These are phyloP conservation scores for Erysimum cheiri DNA, from an alignment of 441 rosid genomes.

Conservation along the genomic window DNA sequence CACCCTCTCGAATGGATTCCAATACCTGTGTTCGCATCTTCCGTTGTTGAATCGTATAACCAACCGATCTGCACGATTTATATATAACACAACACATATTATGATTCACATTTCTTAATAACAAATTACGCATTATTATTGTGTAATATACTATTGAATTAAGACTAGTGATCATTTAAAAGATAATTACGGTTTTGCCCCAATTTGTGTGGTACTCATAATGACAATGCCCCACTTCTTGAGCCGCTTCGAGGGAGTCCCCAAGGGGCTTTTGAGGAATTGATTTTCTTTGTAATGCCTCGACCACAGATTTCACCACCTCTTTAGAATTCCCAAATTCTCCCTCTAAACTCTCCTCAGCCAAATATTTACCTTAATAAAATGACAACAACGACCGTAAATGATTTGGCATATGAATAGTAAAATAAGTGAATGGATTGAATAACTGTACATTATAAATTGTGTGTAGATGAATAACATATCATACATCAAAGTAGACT, in stretches of 20 bases:
- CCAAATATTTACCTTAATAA: conserved; percentile 40
- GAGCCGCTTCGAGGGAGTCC: conserved; percentile 43
- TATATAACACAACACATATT: background rate
- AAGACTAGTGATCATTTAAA: too few species aligned
- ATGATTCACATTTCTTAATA: background rate
- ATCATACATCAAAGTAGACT: too few species aligned
- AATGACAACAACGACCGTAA: background rate
- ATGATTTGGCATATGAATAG: background rate
- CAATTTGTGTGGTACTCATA: conserved; percentile 57
- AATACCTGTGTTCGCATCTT: conserved; percentile 45
- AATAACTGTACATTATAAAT: background rate
- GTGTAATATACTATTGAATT: too few species aligned
- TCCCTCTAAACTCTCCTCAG: conserved; percentile 25
- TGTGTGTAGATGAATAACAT: background rate
- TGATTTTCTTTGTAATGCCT: conserved; percentile 53
- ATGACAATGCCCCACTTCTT: conserved; percentile 49
- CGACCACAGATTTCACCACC: conserved; percentile 44
- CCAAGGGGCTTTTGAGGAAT: conserved; percentile 29
- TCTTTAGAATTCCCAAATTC: conserved; percentile 57
- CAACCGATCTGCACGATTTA: conserved; percentile 37
- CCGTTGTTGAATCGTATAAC: conserved; percentile 42
- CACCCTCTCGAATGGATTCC: conserved; percentile 69
- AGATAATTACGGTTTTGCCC: conserved; percentile 56
- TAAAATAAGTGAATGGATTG: background rate
- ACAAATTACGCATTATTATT: background rate